phyloP scores from a whole-genome alignment of 257 asterid species.

The Verbena officinalis region DNA sequence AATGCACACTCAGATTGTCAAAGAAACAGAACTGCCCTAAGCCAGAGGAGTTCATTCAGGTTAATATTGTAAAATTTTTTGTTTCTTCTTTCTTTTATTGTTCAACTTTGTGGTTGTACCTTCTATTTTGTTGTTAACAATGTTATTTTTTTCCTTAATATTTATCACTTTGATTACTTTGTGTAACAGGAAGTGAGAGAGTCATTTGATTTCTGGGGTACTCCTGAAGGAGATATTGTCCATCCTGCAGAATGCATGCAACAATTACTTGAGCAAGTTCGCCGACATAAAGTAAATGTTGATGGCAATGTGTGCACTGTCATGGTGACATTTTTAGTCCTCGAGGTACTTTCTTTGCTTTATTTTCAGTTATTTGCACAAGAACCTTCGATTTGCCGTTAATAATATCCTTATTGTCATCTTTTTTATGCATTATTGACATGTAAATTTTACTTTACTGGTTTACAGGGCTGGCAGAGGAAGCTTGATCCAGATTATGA shows the following conservation, averaged over 20 bases:
- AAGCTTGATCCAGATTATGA: constrained; percentile 72
- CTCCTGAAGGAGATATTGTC: constrained; percentile 79
- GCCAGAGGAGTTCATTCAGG: constrained; percentile 71
- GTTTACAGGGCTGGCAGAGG: constrained; percentile 48
- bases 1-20: constrained; percentile 61
- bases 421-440: too few relatives aligned
- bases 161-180: not conserved
- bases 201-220: constrained; percentile 92
- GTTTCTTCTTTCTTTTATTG: not conserved
- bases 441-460: constrained; percentile 5
- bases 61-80: constrained; percentile 26
- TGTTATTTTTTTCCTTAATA: not conserved
- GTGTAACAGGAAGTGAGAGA: constrained; percentile 72
- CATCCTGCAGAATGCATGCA: constrained; percentile 97
- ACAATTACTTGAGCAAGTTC: constrained; percentile 83
- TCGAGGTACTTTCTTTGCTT: constrained; percentile 60
- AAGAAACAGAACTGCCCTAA: constrained; percentile 73
- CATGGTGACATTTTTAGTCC: constrained; percentile 89
- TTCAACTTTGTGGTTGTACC: constrained; percentile 4
- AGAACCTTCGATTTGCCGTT: too few relatives aligned
- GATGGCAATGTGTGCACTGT: constrained; percentile 98
- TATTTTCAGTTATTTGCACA: not conserved
- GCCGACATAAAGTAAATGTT: constrained; percentile 88
- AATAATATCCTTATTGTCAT: too few relatives aligned
- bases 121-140: constrained; percentile 2